A percentile compares a stretch with the other conserved stretches of the same genome.
Conservation (phyloP, 2,329 filamentous ascomycete genomes). For the Raffaelea albimanens region DNA sequence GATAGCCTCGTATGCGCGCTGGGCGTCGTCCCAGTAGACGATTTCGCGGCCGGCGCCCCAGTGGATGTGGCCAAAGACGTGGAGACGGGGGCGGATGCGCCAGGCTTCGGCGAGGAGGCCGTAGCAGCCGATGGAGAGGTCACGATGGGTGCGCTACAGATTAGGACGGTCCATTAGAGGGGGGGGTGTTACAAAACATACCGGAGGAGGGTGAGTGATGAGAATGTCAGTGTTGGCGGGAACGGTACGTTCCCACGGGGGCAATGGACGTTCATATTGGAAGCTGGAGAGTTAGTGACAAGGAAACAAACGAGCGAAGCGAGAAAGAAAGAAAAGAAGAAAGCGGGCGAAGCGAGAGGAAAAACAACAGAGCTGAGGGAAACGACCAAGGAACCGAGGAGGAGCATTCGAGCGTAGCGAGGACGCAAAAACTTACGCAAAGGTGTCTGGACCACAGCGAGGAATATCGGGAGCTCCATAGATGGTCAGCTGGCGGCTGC, state of each 20-base stretch:
- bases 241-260: constrained; percentile 65
- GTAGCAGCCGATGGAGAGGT: constrained; percentile 60
- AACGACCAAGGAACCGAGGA: no score
- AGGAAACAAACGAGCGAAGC: neutral
- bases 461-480: constrained; percentile 81
- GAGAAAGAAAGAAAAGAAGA: neutral
- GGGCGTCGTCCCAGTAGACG: constrained; percentile 66
- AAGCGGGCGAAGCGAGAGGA: no score
- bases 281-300: constrained; percentile 36
- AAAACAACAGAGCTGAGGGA: no score
- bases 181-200: constrained; percentile 19
- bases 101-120: constrained; percentile 63
- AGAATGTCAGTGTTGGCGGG: constrained; percentile 68
- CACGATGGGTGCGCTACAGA: constrained; percentile 54
- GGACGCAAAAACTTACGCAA: constrained; percentile 36
- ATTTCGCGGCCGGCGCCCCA: constrained; percentile 61
- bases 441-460: constrained; percentile 57
- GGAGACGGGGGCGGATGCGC: constrained; percentile 63
- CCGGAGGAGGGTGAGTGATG: constrained; percentile 71
- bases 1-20: constrained; percentile 62
- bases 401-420: no score
- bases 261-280: constrained; percentile 56
- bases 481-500: constrained; percentile 52
- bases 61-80: constrained; percentile 83
- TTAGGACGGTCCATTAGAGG: neutral